These are phyloP conservation scores for Penicillium decumbens DNA, from an alignment of 2,329 filamentous ascomycete genomes.

Conservation along the genomic window DNA sequence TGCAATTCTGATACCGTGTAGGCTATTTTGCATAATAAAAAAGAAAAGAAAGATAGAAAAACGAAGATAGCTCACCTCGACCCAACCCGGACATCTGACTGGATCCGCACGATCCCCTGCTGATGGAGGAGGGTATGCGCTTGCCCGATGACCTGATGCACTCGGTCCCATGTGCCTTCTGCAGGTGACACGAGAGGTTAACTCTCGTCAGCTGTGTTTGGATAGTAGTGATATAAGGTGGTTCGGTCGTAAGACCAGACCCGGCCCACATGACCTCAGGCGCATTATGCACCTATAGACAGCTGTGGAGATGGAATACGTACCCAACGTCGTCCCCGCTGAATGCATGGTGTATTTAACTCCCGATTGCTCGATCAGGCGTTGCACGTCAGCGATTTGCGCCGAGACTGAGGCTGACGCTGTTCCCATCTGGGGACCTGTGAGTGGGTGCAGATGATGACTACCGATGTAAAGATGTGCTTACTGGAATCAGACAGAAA, in stretches of 20 bases:
- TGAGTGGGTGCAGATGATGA: not conserved
- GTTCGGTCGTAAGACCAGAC: not conserved
- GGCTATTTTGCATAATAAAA: not conserved
- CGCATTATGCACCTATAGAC: no score
- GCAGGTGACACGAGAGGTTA: constrained; percentile 4
- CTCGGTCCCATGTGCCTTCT: constrained; percentile 90
- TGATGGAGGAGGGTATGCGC: constrained; percentile 73
- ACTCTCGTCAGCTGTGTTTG: not conserved
- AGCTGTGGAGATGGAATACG: constrained; percentile 28
- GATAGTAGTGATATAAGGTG: not conserved
- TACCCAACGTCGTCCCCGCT: constrained; percentile 87
- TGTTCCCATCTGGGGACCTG: constrained; percentile 65
- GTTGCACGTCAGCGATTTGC: constrained; percentile 85
- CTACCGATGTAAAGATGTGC: constrained; percentile 20
- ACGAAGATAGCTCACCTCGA: constrained; percentile 55
- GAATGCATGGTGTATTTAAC: constrained; percentile 86
- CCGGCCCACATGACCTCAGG: no score
- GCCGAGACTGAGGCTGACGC: constrained; percentile 68
- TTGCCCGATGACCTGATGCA: constrained; percentile 80
- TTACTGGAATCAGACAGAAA: constrained; percentile 81
- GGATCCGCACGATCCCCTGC: constrained; percentile 73
- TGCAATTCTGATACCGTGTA: not conserved
- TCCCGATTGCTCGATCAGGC: constrained; percentile 73
- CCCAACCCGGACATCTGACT: constrained; percentile 82
- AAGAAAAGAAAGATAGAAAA: not conserved